A percentile compares a stretch with the other conserved stretches of the same genome.
These are phyloP conservation scores for Copromyces sp. DNA, from an alignment of 495 filamentous ascomycete genomes.

Conservation along the genomic window DNA sequence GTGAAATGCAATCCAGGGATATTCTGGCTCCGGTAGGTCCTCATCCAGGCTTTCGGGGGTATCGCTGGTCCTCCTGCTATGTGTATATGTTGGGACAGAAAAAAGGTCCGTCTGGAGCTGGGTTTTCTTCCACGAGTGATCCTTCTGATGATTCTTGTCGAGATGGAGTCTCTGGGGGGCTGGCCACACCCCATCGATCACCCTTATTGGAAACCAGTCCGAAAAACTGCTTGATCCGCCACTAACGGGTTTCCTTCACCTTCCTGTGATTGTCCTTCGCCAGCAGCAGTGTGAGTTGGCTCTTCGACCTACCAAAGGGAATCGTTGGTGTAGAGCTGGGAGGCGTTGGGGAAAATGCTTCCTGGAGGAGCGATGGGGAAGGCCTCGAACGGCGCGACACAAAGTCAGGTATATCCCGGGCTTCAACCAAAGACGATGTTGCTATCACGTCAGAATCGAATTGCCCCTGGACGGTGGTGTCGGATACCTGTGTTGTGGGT, in stretches of 20 bases:
- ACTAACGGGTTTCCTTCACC: neutral
- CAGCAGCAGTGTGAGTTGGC: conserved; percentile 40
- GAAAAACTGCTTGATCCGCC: neutral
- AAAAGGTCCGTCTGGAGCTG: neutral
- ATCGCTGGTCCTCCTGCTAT: neutral
- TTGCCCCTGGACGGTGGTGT: conserved; percentile 26
- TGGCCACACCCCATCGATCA: neutral
- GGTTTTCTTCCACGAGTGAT: neutral
- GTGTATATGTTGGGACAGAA: neutral
- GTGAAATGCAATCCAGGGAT: neutral
- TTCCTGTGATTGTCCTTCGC: conserved; percentile 25
- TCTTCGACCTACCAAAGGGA: conserved; percentile 37
- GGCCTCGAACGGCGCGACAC: conserved; percentile 15
- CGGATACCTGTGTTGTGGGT: conserved; percentile 23
- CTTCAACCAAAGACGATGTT: conserved; percentile 8
- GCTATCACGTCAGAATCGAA: conserved; percentile 24
- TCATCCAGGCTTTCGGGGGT: neutral
- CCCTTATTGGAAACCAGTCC: neutral
- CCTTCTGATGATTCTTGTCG: neutral
- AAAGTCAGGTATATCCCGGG: conserved; percentile 16
- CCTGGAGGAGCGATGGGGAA: conserved; percentile 18
- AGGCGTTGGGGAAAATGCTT: conserved; percentile 29
- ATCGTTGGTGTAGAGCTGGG: conserved; percentile 23
- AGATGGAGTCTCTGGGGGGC: neutral
- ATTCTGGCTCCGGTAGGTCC: neutral